Conservation (phyloP, 2,329 filamentous ascomycete species). For the Pestalotiopsis sp. region DNA sequence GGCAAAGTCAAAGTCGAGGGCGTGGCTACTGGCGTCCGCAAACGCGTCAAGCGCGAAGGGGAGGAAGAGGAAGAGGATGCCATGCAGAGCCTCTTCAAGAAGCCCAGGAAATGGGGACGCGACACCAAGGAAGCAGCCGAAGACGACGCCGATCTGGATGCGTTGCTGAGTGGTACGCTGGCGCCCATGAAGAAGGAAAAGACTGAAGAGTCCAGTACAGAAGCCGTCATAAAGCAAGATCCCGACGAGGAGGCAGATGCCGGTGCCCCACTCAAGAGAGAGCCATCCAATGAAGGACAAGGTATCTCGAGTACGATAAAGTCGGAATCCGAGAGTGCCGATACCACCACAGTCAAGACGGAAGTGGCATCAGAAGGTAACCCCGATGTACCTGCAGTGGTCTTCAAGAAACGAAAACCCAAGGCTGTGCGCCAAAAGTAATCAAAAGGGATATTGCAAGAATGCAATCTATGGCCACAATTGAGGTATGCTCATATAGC, state of each 20-base stretch:
- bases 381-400: constrained; percentile 46
- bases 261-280: constrained; percentile 41
- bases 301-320: constrained; percentile 24
- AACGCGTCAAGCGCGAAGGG: constrained; percentile 43
- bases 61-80: constrained; percentile 57
- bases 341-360: constrained; percentile 18
- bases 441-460: constrained; percentile 12
- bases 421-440: constrained; percentile 65
- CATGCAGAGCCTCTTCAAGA: constrained; percentile 62
- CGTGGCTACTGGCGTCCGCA: constrained; percentile 60
- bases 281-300: constrained; percentile 32
- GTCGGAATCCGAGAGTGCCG: constrained; percentile 27
- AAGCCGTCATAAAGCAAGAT: constrained; percentile 9
- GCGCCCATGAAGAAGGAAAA: constrained; percentile 31
- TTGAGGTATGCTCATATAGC: background rate
- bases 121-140: constrained; percentile 52
- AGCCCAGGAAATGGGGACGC: constrained; percentile 55
- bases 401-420: constrained; percentile 81
- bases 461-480: background rate
- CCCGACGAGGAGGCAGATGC: constrained; percentile 30
- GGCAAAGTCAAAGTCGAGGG: constrained; percentile 46
- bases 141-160: constrained; percentile 62
- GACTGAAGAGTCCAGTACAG: constrained; percentile 18
- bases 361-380: constrained; percentile 19
- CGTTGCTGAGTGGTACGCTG: constrained; percentile 49